Percentiles rank a stretch among this genome's conserved stretches.
phyloP scores from a whole-genome alignment of 306 rosid species.

The Corylus heterophylla region DNA sequence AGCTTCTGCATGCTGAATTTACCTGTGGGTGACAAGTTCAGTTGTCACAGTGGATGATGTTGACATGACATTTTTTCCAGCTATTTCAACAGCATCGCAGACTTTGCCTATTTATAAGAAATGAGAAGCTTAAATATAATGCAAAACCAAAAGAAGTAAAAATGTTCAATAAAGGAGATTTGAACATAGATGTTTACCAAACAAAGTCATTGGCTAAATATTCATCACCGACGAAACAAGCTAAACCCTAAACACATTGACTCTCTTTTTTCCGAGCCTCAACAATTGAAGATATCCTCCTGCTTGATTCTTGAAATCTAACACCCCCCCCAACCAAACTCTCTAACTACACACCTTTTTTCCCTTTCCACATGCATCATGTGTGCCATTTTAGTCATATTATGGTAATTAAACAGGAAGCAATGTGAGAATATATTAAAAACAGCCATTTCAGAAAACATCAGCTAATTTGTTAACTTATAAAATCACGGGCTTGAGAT shows the following conservation, averaged over 20 bases:
- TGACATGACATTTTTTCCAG: slow-evolving; percentile 91
- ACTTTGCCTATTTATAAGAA: slow-evolving; percentile 64
- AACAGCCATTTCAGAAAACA: neutral
- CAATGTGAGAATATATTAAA: neutral
- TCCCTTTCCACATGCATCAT: neutral
- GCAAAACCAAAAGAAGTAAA: slow-evolving; percentile 15
- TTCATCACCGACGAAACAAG: slow-evolving; percentile 1
- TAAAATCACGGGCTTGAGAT: neutral
- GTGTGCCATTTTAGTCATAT: neutral
- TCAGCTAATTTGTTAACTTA: neutral
- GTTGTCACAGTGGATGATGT: slow-evolving; percentile 87
- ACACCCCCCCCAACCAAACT: too few species aligned
- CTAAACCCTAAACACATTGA: neutral
- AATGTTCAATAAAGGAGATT: slow-evolving; percentile 6
- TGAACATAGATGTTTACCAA: slow-evolving; percentile 6
- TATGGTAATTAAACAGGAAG: neutral
- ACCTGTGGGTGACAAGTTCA: slow-evolving; percentile 82
- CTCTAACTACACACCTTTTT: neutral
- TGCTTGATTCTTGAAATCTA: neutral
- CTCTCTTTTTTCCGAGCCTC: neutral
- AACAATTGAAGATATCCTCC: neutral
- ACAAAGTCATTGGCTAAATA: slow-evolving; percentile 1
- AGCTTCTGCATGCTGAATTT: slow-evolving; percentile 23
- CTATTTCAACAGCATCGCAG: slow-evolving; percentile 88
- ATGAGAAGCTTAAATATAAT: slow-evolving; percentile 10